phyloP scores from a whole-genome alignment of 306 rosid genomes.

The Prunus dulcis region DNA sequence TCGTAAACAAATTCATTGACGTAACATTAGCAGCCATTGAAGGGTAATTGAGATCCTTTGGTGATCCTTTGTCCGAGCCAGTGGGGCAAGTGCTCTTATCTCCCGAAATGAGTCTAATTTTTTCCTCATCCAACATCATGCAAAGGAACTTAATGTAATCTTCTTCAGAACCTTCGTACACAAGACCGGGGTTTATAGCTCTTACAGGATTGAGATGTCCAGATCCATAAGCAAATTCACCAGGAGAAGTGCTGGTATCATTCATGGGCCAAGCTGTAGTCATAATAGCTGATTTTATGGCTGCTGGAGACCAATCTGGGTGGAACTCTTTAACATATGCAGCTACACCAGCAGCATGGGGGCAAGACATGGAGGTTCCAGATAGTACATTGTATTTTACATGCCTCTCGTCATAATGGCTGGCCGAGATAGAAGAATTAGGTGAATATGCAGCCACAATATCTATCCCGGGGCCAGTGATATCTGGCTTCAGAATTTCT shows the following conservation, averaged over 20 bases:
- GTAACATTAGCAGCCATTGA: constrained; percentile 11
- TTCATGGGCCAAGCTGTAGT: constrained; percentile 33
- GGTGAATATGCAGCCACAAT: constrained; percentile 32
- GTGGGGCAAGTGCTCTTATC: constrained; percentile 4
- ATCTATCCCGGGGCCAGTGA: constrained; percentile 33
- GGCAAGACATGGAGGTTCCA: constrained; percentile 44
- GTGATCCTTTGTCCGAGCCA: not conserved
- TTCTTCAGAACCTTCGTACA: constrained; percentile 23
- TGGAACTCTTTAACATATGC: constrained; percentile 26
- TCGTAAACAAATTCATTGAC: not conserved
- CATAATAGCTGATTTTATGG: constrained; percentile 38
- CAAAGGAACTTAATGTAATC: constrained; percentile 21
- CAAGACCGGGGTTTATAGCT: constrained; percentile 20
- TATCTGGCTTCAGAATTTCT: constrained; percentile 31
- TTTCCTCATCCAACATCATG: not conserved
- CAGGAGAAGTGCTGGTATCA: constrained; percentile 3
- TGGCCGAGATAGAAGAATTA: not conserved
- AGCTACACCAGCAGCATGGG: constrained; percentile 31
- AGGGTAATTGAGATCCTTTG: constrained; percentile 22
- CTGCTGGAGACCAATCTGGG: constrained; percentile 41
- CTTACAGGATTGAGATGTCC: constrained; percentile 28
- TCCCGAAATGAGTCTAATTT: not conserved
- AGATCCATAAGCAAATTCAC: constrained; percentile 26
- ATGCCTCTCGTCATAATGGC: constrained; percentile 4
- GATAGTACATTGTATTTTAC: constrained; percentile 26